phyloP scores from a whole-genome alignment of 108 stramenopile species.

The Cyclotella baltica region DNA sequence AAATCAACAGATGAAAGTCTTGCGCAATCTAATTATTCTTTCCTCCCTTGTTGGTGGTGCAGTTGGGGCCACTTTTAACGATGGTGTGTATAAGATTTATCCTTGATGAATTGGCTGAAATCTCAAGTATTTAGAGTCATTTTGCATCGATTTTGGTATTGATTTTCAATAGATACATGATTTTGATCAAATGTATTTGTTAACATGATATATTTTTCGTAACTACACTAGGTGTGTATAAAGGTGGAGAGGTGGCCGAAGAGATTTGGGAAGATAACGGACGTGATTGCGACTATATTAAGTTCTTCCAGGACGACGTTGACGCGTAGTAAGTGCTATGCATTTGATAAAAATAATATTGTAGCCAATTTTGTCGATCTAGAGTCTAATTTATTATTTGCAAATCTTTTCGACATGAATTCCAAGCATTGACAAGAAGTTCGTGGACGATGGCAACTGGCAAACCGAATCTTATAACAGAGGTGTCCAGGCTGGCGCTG shows the following conservation, averaged over 20 bases:
- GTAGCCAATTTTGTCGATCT: not conserved
- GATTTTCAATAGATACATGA: not conserved
- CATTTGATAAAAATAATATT: not conserved
- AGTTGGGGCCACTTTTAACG: not conserved
- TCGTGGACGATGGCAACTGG: conserved; percentile 4
- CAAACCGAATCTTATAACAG: not conserved
- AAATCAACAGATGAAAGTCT: conserved; percentile 6
- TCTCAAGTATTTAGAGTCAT: too few relatives aligned
- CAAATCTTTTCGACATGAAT: not conserved
- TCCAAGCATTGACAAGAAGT: not conserved
- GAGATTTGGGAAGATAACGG: conserved; percentile 7
- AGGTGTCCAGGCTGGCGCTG: not conserved
- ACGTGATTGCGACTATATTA: not conserved
- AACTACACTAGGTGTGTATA: not conserved
- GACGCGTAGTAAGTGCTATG: not conserved
- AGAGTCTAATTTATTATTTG: not conserved
- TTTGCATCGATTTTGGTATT: not conserved
- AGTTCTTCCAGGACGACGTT: conserved; percentile 7
- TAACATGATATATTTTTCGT: not conserved
- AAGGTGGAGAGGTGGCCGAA: conserved; percentile 11
- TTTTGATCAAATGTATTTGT: not conserved
- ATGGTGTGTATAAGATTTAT: not conserved
- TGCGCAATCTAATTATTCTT: not conserved
- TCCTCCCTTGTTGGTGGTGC: not conserved
- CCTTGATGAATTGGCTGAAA: not conserved